Evolutionary conservation across 2,329 filamentous ascomycete genomes (phyloP), one percentile per base, ranked within the genome.

Genomic region (Coleophoma cylindrospora): DNA sequence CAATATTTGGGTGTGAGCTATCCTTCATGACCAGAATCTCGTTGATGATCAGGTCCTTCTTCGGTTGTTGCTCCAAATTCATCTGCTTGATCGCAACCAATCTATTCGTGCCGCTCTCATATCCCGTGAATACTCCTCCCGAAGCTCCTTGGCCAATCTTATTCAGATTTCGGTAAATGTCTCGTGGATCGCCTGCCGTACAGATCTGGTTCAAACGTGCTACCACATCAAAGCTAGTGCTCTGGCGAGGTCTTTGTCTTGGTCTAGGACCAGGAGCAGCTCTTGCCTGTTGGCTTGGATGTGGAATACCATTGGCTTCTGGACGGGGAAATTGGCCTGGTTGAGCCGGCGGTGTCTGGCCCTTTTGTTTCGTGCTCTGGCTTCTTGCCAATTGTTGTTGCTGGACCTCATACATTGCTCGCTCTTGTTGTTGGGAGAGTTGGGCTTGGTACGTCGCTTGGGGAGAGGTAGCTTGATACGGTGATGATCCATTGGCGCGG

Each of bases 1-100:
- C 94, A 70, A 99, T 95, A 67, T 97, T 97, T 63, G 91, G 92
- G 67, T 99, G 94, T 51, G 89, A 94, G 75, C 91, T 96, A 64
- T 97, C 94, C 73, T 95, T 96, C 94, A 99, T 99, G 51, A 99
- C 94, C 51, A 99, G 72, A 59, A 99, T 99, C 67, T 99, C 94
- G 68, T 99, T 99, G 71, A 99, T 96, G 64, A 99, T 99, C 45
- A 97, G 75, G 62, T 99, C 94, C 70, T 99, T 99, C 80, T 97
- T 97, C 2, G 94, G 94, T 64, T 99, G 94, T 70, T 97, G 88
- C 68, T 97, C 94, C 50, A 99, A 74, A 59, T 97, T 97, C 94
- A 99, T 99, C 74, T 99, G 94, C 74, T 99, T 99, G 71, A 99
- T 97, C 40, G 94, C 94, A 36, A 99, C 94, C 59, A 95, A 84